Evolutionary conservation across 2,329 filamentous ascomycete genomes (phyloP).

Genomic region (Apiospora arundinis): DNA sequence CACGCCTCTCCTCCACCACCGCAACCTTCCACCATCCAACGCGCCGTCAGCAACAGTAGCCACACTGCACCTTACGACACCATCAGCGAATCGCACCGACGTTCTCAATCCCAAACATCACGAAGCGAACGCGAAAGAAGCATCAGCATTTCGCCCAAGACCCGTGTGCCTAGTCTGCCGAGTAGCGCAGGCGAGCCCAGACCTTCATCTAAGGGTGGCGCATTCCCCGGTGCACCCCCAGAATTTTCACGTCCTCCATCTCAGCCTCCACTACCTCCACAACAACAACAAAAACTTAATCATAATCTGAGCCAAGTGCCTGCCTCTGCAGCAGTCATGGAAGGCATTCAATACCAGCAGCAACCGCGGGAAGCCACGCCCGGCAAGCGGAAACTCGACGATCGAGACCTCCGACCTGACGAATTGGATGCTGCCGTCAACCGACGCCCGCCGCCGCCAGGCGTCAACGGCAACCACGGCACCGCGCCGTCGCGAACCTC

Average conservation of each 20-base stretch:
- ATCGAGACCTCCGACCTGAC: conserved; percentile 54
- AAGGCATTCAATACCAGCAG: conserved; percentile 34
- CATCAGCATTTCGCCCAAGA: conserved; percentile 81
- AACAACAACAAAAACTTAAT: conserved; percentile 33
- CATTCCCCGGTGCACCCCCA: conserved; percentile 18
- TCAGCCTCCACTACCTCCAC: conserved; percentile 37
- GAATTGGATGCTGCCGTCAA: conserved; percentile 55
- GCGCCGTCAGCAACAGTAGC: conserved; percentile 49
- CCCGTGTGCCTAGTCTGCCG: conserved; percentile 60
- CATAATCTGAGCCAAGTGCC: conserved; percentile 4
- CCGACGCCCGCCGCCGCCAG: conserved; percentile 54
- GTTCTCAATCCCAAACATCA: conserved; percentile 56
- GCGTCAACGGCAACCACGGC: conserved; percentile 50
- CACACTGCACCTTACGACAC: conserved; percentile 52
- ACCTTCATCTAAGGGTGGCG: conserved; percentile 20
- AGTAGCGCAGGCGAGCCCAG: conserved; percentile 30
- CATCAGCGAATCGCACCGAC: conserved; percentile 49
- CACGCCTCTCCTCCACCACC: conserved; percentile 41
- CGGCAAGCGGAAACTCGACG: conserved; percentile 56
- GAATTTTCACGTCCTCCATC: conserved; percentile 12
- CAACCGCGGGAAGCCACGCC: conserved; percentile 44
- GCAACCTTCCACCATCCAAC: conserved; percentile 44
- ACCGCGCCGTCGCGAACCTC: conserved; percentile 27
- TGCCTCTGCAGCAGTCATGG: conserved; percentile 21
- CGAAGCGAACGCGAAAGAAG: conserved; percentile 71